These are phyloP conservation scores for Ogataea methanolica DNA, from an alignment of 805 yeast species.

Conservation along the genomic window DNA sequence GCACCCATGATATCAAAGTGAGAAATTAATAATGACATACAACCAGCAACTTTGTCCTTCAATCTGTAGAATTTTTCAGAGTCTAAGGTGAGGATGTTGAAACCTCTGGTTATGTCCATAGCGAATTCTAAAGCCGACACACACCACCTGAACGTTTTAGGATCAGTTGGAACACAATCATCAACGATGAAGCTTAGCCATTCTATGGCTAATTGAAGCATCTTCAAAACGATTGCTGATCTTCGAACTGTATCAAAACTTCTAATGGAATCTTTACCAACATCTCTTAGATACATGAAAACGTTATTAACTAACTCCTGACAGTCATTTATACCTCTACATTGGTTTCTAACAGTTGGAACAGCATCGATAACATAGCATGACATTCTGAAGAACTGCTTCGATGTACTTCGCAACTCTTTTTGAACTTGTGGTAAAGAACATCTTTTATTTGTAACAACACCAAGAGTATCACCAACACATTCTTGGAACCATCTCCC, in stretches of 20 bases:
- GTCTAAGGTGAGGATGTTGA: constrained; percentile 75
- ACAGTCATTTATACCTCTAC: constrained; percentile 54
- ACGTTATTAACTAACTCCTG: constrained; percentile 74
- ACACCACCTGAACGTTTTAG: constrained; percentile 92
- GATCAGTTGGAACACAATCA: constrained; percentile 90
- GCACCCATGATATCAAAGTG: constrained; percentile 99
- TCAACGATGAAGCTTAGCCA: constrained; percentile 94
- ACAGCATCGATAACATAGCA: constrained; percentile 60
- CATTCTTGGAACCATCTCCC: constrained; percentile 53
- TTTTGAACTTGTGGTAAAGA: constrained; percentile 69
- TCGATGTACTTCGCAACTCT: constrained; percentile 63
- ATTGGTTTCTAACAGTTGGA: constrained; percentile 46
- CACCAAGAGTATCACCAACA: constrained; percentile 49
- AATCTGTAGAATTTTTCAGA: constrained; percentile 70
- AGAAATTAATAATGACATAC: constrained; percentile 88
- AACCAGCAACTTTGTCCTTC: constrained; percentile 83
- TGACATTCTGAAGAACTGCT: constrained; percentile 63
- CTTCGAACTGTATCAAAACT: constrained; percentile 61
- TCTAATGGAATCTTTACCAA: constrained; percentile 67
- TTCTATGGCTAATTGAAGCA: constrained; percentile 73
- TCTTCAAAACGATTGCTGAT: constrained; percentile 61
- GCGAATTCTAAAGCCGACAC: constrained; percentile 94
- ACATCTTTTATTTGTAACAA: constrained; percentile 59
- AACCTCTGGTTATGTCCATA: constrained; percentile 89
- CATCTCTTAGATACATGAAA: constrained; percentile 76